Conservation (phyloP, 2,329 filamentous ascomycete species). For the Metarhizium sp. region DNA sequence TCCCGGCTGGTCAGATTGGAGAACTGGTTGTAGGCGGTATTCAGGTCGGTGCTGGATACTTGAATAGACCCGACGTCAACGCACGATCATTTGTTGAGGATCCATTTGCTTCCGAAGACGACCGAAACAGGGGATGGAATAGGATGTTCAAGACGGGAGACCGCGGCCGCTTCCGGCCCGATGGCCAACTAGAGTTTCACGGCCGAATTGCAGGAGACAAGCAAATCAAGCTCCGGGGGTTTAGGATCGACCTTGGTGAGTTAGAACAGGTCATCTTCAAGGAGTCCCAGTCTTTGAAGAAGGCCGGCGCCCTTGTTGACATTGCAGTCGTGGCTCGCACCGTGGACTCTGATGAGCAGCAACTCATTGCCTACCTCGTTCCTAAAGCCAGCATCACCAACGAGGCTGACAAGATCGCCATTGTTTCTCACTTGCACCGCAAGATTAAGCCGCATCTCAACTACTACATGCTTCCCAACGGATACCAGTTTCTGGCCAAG, state of each 20-base stretch:
- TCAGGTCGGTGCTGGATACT: constrained; percentile 31
- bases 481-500: constrained; percentile 12
- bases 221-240: constrained; percentile 21
- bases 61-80: constrained; percentile 35
- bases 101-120: constrained; percentile 15
- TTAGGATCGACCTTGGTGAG: constrained; percentile 30
- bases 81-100: constrained; percentile 27
- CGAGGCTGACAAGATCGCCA: constrained; percentile 6
- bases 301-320: constrained; percentile 7
- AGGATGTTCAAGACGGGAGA: constrained; percentile 35
- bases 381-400: constrained; percentile 8
- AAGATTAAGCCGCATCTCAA: constrained; percentile 14
- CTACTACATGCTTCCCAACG: constrained; percentile 17
- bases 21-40: constrained; percentile 33
- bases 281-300: constrained; percentile 10
- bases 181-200: constrained; percentile 26
- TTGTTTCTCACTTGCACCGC: constrained; percentile 11
- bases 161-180: constrained; percentile 22
- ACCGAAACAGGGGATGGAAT: constrained; percentile 15
- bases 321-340: constrained; percentile 13
- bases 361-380: constrained; percentile 15
- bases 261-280: constrained; percentile 19
- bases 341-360: constrained; percentile 12
- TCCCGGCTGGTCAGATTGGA: constrained; percentile 27
- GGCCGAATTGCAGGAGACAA: constrained; percentile 30